These are phyloP conservation scores for Xylaria sp. DNA, from an alignment of 2,329 filamentous ascomycete genomes.

Conservation along the genomic window DNA sequence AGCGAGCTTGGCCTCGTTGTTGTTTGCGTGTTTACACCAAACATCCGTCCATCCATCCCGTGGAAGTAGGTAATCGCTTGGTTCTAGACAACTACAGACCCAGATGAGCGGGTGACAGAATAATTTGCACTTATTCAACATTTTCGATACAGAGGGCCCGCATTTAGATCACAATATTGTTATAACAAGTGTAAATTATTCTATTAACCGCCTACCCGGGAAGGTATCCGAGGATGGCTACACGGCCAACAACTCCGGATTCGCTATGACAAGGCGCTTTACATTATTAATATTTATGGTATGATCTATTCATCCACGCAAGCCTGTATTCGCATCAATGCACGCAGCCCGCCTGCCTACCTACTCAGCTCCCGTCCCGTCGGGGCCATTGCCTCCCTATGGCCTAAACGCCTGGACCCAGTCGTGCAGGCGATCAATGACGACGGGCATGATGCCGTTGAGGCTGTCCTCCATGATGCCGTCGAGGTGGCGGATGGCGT, in stretches of 20 bases:
- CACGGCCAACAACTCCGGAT: too few relatives aligned
- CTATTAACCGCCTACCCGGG: too few relatives aligned
- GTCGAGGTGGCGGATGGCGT: constrained; percentile 86
- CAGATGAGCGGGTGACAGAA: background rate
- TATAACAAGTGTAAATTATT: too few relatives aligned
- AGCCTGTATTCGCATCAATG: background rate
- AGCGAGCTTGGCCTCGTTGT: background rate
- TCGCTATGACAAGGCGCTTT: too few relatives aligned
- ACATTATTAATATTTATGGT: too few relatives aligned
- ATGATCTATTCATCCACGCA: too few relatives aligned
- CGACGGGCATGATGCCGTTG: constrained; percentile 85
- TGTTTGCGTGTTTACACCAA: background rate
- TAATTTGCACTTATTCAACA: too few relatives aligned
- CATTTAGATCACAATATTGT: too few relatives aligned
- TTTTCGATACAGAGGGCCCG: too few relatives aligned
- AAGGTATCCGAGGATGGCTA: too few relatives aligned
- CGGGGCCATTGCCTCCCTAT: constrained; percentile 45
- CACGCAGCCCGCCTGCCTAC: background rate
- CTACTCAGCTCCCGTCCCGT: background rate
- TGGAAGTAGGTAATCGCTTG: background rate
- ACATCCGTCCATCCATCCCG: background rate
- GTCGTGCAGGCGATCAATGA: constrained; percentile 94
- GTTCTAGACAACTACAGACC: background rate
- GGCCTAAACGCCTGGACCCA: constrained; percentile 86
- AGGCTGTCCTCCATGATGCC: constrained; percentile 88